These are phyloP conservation scores for Fusarium sp. DNA, from an alignment of 2,329 filamentous ascomycete species.

Conservation along the genomic window DNA sequence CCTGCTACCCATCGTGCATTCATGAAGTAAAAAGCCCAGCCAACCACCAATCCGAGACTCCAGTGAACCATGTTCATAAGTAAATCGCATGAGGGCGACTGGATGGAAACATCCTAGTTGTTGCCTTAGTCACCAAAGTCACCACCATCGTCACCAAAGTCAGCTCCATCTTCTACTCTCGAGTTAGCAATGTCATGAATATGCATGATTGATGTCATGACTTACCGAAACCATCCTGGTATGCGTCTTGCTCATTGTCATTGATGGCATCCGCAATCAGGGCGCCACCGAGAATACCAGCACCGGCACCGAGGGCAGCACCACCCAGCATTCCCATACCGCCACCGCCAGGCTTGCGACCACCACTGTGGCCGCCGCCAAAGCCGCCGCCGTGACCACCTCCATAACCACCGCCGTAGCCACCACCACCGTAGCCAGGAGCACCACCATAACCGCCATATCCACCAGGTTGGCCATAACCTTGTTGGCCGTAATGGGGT, in stretches of 20 bases:
- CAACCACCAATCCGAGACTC: neutral
- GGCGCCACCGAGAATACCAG: constrained; percentile 82
- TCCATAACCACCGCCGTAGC: neutral
- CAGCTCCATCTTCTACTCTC: constrained; percentile 47
- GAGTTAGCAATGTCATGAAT: constrained; percentile 26
- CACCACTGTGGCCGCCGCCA: constrained; percentile 13
- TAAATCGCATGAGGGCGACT: neutral
- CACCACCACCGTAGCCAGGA: constrained; percentile 24
- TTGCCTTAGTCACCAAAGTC: constrained; percentile 30
- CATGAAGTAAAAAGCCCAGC: constrained; percentile 14
- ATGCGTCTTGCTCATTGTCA: constrained; percentile 69
- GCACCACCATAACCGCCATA: constrained; percentile 48
- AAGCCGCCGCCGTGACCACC: constrained; percentile 49
- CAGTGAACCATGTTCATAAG: constrained; percentile 15
- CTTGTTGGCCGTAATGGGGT: constrained; percentile 39
- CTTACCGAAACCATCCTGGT: constrained; percentile 58
- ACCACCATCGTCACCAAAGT: constrained; percentile 42
- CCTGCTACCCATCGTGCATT: neutral
- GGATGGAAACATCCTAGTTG: neutral
- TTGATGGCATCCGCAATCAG: constrained; percentile 76
- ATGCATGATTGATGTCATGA: neutral
- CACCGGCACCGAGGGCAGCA: constrained; percentile 82
- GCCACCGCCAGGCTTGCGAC: constrained; percentile 56
- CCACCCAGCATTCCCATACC: constrained; percentile 77
- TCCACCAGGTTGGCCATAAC: constrained; percentile 28